These are phyloP conservation scores for Curvularia hawaiiensis DNA, from an alignment of 2,329 filamentous ascomycete species.

Conservation along the genomic window DNA sequence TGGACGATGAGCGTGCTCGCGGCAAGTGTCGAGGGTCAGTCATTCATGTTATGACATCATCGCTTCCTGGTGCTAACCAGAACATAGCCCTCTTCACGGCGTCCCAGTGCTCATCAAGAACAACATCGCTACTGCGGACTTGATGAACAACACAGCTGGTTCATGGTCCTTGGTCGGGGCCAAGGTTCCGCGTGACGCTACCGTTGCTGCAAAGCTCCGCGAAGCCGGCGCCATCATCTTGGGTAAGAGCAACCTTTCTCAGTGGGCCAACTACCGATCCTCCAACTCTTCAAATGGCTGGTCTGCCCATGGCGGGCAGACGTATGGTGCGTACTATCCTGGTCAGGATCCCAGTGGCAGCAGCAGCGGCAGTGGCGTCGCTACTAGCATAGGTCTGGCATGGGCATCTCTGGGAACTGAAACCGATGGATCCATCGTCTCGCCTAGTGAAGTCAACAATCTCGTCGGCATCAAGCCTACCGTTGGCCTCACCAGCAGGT, in stretches of 20 bases:
- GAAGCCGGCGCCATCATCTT: conserved; percentile 67
- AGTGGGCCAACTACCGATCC: conserved; percentile 69
- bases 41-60: neutral
- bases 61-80: conserved; percentile 5
- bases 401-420: conserved; percentile 65
- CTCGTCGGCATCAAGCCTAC: conserved; percentile 68
- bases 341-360: conserved; percentile 60
- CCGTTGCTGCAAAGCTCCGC: conserved; percentile 64
- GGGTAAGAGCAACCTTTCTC: conserved; percentile 68
- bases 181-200: conserved; percentile 61
- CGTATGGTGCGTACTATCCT: conserved; percentile 64
- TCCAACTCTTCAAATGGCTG: conserved; percentile 65
- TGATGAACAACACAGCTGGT: conserved; percentile 68
- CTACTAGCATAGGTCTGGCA: conserved; percentile 63
- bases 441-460: conserved; percentile 62
- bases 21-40: conserved; percentile 54
- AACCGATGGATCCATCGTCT: conserved; percentile 68
- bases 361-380: conserved; percentile 62
- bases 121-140: conserved; percentile 67
- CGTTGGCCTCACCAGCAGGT: conserved; percentile 66
- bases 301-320: conserved; percentile 68
- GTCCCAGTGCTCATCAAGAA: conserved; percentile 71
- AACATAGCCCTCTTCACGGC: conserved; percentile 62
- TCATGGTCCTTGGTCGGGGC: conserved; percentile 67
- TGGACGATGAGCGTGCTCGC: conserved; percentile 56